Base-by-base conservation (phyloP, 75 land plant genomes). In the Picea sitchensis region DNA sequence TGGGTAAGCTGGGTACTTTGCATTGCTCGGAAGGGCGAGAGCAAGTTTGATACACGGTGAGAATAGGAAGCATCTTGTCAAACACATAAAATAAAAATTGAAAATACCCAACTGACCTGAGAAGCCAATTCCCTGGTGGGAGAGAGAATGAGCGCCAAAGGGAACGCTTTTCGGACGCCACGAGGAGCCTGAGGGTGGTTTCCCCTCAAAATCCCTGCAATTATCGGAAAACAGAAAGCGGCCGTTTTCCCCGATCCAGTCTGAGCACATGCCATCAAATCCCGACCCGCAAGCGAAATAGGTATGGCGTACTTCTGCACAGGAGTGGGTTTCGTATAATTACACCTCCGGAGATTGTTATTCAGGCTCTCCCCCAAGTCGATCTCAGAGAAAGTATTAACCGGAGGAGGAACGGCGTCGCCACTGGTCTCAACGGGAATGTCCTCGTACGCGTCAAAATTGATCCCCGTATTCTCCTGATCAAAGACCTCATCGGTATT, bases 231-330 rank as follows among this genome's bases (percentile, higher is more conserved):
- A 75, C 98, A 95, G 72, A 95, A 95, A 34, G 98, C 95, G 2
- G 95, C 95, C 5, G 97, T 94, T 78, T 94, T 94, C 3, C 98
- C 95, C 0, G 95, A 92, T 1, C 98, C 98, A 3, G 98, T 95
- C 84, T 95, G 98, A 2, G 98, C 98, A 76, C 98, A 93, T 15
- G 96, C 96, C 98, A 95, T 95, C 80, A 95, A 59, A 76, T 95
- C 98, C 47, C 96, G 65, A 30, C 98, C 98, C 11, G 80, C 88
- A 36, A 95, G 36, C 11, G 89, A 79, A 5, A 95, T 88, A 12
- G 95, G 98, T 34, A 93, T 95, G 13, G 98, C 95, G 63, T 95
- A 85, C 76, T 86, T 86, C 86, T 94, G 97, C 12, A 94, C 90
- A 2, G 97, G 95, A 3, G 97, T 94, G 4, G 97, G 97, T 83